Evolutionary conservation across 768 basidiomycete species (phyloP).

Genomic region (Auriscalpium vulgare): DNA sequence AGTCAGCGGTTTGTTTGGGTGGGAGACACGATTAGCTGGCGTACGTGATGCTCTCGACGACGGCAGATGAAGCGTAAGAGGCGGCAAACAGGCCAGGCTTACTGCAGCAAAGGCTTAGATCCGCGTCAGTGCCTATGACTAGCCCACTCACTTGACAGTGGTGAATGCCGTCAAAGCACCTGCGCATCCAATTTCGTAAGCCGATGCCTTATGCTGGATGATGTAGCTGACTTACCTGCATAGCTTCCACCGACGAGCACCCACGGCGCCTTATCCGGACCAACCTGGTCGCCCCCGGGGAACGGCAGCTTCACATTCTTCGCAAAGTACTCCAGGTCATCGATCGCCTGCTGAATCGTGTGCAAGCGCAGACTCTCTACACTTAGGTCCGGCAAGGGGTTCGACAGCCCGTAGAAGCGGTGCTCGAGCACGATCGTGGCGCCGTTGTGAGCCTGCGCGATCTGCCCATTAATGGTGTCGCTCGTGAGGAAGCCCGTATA

Average conservation of each 20-base stretch:
- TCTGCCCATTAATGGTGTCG: conserved; percentile 50
- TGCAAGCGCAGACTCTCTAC: no score
- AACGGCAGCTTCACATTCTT: conserved; percentile 62
- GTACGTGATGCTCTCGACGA: conserved; percentile 51
- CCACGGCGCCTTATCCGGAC: conserved; percentile 42
- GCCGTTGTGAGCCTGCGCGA: conserved; percentile 59
- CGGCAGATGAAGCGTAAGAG: conserved; percentile 58
- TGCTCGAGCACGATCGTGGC: conserved; percentile 62
- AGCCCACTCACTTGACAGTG: no score
- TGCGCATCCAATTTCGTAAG: neutral
- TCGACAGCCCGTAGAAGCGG: no score
- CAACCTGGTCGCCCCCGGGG: conserved; percentile 54
- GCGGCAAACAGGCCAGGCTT: conserved; percentile 54
- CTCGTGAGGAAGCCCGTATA: conserved; percentile 32
- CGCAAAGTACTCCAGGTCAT: no score
- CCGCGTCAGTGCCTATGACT: neutral
- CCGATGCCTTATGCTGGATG: neutral
- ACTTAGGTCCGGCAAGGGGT: no score
- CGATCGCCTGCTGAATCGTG: no score
- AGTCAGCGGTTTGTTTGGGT: neutral
- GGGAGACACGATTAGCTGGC: neutral
- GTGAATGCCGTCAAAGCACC: conserved; percentile 51
- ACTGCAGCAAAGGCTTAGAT: conserved; percentile 22
- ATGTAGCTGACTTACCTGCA: conserved; percentile 29
- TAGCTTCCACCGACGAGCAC: conserved; percentile 36